Conservation (phyloP, 768 basidiomycete genomes). For the Boletus pseudopeckii region DNA sequence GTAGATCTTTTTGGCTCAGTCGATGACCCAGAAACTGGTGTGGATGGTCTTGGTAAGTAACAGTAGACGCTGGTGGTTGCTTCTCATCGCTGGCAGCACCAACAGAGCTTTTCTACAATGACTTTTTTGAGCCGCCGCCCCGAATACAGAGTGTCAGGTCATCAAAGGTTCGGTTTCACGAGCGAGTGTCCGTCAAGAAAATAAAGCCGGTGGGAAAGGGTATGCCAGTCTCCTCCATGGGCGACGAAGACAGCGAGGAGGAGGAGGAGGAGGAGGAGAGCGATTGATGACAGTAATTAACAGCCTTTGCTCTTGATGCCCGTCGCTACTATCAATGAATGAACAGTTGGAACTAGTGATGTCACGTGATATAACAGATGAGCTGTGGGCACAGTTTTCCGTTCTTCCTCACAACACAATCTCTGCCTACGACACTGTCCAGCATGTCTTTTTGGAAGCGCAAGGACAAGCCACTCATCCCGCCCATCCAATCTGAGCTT, state of each 20-base stretch:
- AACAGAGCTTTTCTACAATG: slow-evolving; percentile 65
- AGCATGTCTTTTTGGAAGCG: slow-evolving; percentile 49
- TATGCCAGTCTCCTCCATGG: slow-evolving; percentile 46
- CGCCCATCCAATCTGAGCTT: slow-evolving; percentile 51
- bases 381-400: slow-evolving; percentile 1
- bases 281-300: slow-evolving; percentile 32
- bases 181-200: slow-evolving; percentile 76
- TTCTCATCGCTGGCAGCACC: slow-evolving; percentile 2
- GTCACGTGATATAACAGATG: slow-evolving; percentile 10
- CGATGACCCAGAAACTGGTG: slow-evolving; percentile 39
- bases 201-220: slow-evolving; percentile 73
- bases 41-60: slow-evolving; percentile 41
- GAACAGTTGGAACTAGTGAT: not conserved
- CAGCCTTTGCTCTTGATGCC: slow-evolving; percentile 1
- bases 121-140: slow-evolving; percentile 75
- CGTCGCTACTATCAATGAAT: not conserved
- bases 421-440: not conserved
- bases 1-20: slow-evolving; percentile 70
- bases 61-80: not conserved
- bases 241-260: slow-evolving; percentile 31
- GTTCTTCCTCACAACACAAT: not conserved
- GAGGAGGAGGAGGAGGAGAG: slow-evolving; percentile 36
- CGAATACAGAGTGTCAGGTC: slow-evolving; percentile 16
- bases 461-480: slow-evolving; percentile 63
- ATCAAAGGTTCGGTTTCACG: slow-evolving; percentile 70